Evolutionary conservation across 805 yeast species (phyloP), one percentile per base, ranked within the genome.

Genomic region (Lachancea nothofagi): DNA sequence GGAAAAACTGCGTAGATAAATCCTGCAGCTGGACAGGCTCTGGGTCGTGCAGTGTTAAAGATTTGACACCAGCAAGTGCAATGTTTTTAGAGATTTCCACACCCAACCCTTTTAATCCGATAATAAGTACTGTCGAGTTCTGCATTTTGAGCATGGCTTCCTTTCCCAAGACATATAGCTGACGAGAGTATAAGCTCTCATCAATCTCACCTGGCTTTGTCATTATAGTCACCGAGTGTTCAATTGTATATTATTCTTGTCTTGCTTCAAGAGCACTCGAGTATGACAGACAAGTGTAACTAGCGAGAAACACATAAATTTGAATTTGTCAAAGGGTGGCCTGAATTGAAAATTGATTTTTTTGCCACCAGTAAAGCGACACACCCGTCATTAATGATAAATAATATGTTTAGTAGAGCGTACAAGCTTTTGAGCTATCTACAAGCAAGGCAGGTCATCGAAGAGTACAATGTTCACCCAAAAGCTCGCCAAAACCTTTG

Each of bases 101-200:
- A 55, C 99, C 99, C 34, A 93, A 69, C 34, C 99, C 99, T 58
- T 78, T 81, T 41, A 90, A 69, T 3, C 99, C 98, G 47, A 89
- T 77, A 34, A 93, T 72, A 36, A 93, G 74, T n/a, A 93, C 96
- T 53, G 84, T 87, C 19, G 97, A 88, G 49, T 77, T 73, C 55
- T 89, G 96, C 97, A 93, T 85, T 63, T 87, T 85, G 53, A 89
- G 70, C 99, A 93, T 93, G 38, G 99, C 99, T 50, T 93, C 99
- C 55, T 86, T 88, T 46, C 99, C 99, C 49, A 93, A 67, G 38
- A 93, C 99, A 55, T 90, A 87, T 64, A 93, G 76, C 68, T 93
- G 98, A 63, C 98, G 86, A 28, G 97, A 89, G 72, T 93, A 93
- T 51, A 93, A 74, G 43, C 94, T 74, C 71, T 93, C 98, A 61